Percentiles rank a stretch among this genome's conserved stretches.
phyloP scores from a whole-genome alignment of 73 alveolate species.

The Paramecium caudatum region DNA sequence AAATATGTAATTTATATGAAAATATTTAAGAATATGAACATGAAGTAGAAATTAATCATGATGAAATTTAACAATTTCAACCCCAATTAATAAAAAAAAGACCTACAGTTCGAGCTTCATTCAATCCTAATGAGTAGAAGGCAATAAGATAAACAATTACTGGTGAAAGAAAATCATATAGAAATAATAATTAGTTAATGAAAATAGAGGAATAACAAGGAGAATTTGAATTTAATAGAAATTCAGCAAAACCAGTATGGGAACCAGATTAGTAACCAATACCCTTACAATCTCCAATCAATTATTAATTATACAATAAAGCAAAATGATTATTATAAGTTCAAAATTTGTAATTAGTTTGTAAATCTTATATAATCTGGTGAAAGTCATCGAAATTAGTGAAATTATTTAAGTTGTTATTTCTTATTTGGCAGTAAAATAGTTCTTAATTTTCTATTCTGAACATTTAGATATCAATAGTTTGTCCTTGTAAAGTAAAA shows the following conservation, averaged over 20 bases:
- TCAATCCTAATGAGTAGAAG: conserved; percentile 28
- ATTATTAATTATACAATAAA: not conserved
- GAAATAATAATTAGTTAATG: not conserved
- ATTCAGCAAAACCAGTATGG: conserved; percentile 12
- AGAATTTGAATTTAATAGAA: not conserved
- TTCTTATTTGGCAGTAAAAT: not conserved
- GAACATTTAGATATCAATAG: not conserved
- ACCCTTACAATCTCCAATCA: not conserved
- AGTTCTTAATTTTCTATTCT: conserved; percentile 39
- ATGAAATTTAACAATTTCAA: not conserved
- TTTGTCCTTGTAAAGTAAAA: not conserved
- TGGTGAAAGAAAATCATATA: not conserved
- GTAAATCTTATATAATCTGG: not conserved
- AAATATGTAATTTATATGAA: conserved; percentile 10
- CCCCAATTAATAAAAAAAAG: not conserved
- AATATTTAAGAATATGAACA: conserved; percentile 41
- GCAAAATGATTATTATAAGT: not conserved
- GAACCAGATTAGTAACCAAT: not conserved
- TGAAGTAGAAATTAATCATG: conserved; percentile 56
- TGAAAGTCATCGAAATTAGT: not conserved
- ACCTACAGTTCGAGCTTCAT: not conserved
- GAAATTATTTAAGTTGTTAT: not conserved
- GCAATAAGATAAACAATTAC: conserved; percentile 1
- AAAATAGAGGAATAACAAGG: not conserved
- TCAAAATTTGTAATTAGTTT: conserved; percentile 46